phyloP scores from a whole-genome alignment of 2,329 filamentous ascomycete species.

The Arthrinium phaeospermum region DNA sequence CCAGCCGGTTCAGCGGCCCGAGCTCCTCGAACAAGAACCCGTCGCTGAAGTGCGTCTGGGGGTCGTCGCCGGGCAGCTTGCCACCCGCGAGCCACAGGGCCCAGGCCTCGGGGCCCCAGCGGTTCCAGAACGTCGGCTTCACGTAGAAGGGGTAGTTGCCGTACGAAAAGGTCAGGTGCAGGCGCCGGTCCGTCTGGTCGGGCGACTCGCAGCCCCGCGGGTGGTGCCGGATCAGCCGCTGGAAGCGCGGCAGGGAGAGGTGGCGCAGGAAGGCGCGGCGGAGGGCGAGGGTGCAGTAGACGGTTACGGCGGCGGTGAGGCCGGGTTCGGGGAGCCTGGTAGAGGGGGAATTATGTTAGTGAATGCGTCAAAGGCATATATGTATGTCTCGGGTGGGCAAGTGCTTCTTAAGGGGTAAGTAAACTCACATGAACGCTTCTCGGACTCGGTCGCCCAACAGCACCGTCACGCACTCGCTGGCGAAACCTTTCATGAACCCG shows the following conservation, averaged over 20 bases:
- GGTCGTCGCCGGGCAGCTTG: slow-evolving; percentile 49
- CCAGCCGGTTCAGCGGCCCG: slow-evolving; percentile 62
- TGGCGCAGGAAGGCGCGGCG: slow-evolving; percentile 64
- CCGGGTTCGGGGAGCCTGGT: slow-evolving; percentile 51
- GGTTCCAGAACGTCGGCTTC: slow-evolving; percentile 62
- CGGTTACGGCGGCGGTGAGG: slow-evolving; percentile 42
- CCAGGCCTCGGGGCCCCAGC: slow-evolving; percentile 65
- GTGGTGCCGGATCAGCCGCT: slow-evolving; percentile 44
- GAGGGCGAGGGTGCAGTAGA: slow-evolving; percentile 53
- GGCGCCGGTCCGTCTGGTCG: slow-evolving; percentile 57
- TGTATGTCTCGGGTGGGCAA: neutral
- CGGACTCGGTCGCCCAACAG: slow-evolving; percentile 70
- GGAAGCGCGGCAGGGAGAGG: slow-evolving; percentile 63
- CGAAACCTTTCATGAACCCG: slow-evolving; percentile 49
- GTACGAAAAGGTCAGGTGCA: slow-evolving; percentile 54
- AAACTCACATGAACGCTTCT: slow-evolving; percentile 66
- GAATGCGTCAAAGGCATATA: too few relatives aligned
- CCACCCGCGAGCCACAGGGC: slow-evolving; percentile 50
- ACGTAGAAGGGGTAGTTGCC: slow-evolving; percentile 71
- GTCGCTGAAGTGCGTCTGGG: slow-evolving; percentile 34
- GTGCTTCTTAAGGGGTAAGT: neutral
- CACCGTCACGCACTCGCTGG: slow-evolving; percentile 57
- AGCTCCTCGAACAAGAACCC: slow-evolving; percentile 65
- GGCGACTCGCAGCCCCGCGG: slow-evolving; percentile 41
- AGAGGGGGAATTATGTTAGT: neutral